These are phyloP conservation scores for Lasiodiplodia hormozganensis DNA, from an alignment of 2,329 filamentous ascomycete species.

Conservation along the genomic window DNA sequence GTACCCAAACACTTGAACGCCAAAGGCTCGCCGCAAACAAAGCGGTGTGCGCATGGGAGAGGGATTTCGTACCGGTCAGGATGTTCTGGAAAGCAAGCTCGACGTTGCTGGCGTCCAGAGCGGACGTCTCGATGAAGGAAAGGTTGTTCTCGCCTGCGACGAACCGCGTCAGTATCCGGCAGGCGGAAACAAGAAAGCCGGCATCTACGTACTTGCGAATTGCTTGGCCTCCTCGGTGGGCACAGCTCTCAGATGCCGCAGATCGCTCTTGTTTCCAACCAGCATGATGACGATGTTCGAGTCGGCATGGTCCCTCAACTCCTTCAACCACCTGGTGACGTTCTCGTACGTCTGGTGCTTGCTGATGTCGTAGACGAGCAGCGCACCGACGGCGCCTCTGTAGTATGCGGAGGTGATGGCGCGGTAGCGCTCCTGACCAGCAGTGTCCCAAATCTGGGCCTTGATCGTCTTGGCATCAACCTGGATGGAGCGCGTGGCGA, in stretches of 20 bases:
- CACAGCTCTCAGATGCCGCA: conserved; percentile 95
- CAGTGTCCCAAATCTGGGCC: conserved; percentile 99
- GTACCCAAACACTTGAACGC: not conserved
- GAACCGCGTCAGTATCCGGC: conserved; percentile 8
- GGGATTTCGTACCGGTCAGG: conserved; percentile 76
- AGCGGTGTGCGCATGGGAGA: not conserved
- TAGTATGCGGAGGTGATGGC: conserved; percentile 99
- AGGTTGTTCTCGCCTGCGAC: conserved; percentile 89
- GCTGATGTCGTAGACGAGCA: conserved; percentile 99
- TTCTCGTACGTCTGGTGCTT: conserved; percentile 99
- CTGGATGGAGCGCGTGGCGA: conserved; percentile 97
- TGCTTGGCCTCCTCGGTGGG: conserved; percentile 97
- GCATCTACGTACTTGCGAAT: conserved; percentile 80
- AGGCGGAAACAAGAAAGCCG: not conserved
- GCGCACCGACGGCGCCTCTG: conserved; percentile 92
- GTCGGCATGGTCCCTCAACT: conserved; percentile 96
- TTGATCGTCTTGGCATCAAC: conserved; percentile 99
- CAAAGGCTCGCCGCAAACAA: not conserved
- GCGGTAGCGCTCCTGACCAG: conserved; percentile 97
- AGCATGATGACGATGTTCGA: conserved; percentile 99
- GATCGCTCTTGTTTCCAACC: conserved; percentile 99
- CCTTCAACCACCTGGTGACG: conserved; percentile 98
- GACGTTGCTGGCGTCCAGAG: conserved; percentile 97
- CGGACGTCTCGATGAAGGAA: conserved; percentile 99
- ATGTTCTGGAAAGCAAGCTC: conserved; percentile 99